phyloP scores from a whole-genome alignment of 2,329 filamentous ascomycete species.

The Tolypocladium capitatum region DNA sequence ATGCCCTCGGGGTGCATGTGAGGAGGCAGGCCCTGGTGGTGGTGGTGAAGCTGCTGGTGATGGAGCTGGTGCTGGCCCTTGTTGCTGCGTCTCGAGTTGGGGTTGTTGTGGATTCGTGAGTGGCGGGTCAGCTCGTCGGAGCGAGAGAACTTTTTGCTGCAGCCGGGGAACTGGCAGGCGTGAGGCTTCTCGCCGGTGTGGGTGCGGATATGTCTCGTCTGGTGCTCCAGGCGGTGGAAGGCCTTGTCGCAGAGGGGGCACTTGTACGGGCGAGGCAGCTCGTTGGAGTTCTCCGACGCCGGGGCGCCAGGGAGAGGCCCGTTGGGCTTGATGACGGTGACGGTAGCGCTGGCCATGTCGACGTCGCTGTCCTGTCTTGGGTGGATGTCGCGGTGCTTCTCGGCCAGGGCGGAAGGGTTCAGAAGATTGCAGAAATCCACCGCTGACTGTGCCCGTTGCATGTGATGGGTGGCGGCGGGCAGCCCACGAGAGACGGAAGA shows the following conservation, averaged over 20 bases:
- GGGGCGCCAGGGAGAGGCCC: slow-evolving; percentile 50
- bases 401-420: slow-evolving; percentile 35
- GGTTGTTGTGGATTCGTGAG: slow-evolving; percentile 97
- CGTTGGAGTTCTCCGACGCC: slow-evolving; percentile 39
- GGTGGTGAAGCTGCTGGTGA: slow-evolving; percentile 20
- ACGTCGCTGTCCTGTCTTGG: slow-evolving; percentile 19
- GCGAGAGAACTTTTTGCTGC: slow-evolving; percentile 92
- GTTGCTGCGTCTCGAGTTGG: slow-evolving; percentile 87
- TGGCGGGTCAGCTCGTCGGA: slow-evolving; percentile 95
- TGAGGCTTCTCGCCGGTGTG: slow-evolving; percentile 98
- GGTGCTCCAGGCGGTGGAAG: slow-evolving; percentile 94
- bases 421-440: slow-evolving; percentile 66
- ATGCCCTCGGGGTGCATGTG: slow-evolving; percentile 45
- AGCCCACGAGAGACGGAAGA: neutral
- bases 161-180: slow-evolving; percentile 86
- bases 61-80: slow-evolving; percentile 53
- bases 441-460: slow-evolving; percentile 61
- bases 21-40: slow-evolving; percentile 24
- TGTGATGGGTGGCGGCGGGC: slow-evolving; percentile 34
- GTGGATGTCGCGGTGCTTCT: slow-evolving; percentile 10
- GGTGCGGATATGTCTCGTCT: slow-evolving; percentile 81
- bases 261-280: slow-evolving; percentile 94
- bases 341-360: slow-evolving; percentile 37
- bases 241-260: slow-evolving; percentile 97
- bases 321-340: slow-evolving; percentile 47